Base-by-base conservation (phyloP, 306 rosid species). In the Lathyrus oleraceus region DNA sequence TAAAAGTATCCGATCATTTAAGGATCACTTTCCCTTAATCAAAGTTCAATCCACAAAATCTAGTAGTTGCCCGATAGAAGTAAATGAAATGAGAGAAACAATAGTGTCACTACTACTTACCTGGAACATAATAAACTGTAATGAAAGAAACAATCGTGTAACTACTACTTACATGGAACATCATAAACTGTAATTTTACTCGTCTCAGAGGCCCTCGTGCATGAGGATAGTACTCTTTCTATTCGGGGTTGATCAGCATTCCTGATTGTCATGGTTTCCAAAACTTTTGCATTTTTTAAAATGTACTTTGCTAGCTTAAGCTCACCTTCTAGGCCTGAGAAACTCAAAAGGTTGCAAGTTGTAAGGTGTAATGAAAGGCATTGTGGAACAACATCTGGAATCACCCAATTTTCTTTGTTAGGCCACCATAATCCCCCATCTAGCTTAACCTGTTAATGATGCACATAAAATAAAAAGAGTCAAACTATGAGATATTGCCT, bases 241-340 rank as follows among this genome's bases (percentile, higher is more conserved):
- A 21, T 10, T 7, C 4, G 1, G 13, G 5, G 2, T 0, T 19
- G 14, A 8, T 28, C 58, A 8, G 5, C 5, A 0, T 10, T 19
- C 96, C 67, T 87, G 80, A 56, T 23, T 5, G 1, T 2, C 61
- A 56, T 56, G 5, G 61, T 23, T 56, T 56, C 19, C 6, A 56
- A 32, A 8, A 60, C 27, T 15, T 8, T n/a, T 32, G 65, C 44
- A 60, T 32, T 60, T 25, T 60, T 60, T 25, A 32, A 12, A 32
- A 60, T 9, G 15, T n/a, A 60, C 11, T 4, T 30, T 30, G 64
- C 43, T 14, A 58, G 10, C 42, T 6, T 4, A 28, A 30, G 6
- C 4, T 28, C 25, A 15, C 11, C 13, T 30, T 8, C 8, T 9
- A 32, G 6, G 21, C 44, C 42, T n/a, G 3, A 5, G 20, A 30